These are phyloP conservation scores for Phanerochaete carnosa DNA, from an alignment of 768 basidiomycete species.

Conservation along the genomic window DNA sequence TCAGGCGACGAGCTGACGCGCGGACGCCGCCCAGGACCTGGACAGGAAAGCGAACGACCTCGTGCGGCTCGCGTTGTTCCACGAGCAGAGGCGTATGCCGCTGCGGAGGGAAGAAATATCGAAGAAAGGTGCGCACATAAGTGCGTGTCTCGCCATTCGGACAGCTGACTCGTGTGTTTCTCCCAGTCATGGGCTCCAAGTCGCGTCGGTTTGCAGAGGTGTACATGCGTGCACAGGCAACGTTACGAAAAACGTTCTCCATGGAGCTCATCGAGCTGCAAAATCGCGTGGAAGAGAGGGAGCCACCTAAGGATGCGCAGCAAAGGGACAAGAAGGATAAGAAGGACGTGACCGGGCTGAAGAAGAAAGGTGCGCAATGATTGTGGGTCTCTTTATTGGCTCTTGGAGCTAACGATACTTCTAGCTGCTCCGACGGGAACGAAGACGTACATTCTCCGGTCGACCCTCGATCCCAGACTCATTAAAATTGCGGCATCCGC, in stretches of 20 bases:
- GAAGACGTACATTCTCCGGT: conserved; percentile 84
- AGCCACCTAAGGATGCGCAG: conserved; percentile 32
- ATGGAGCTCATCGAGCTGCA: conserved; percentile 84
- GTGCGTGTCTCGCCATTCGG: not conserved
- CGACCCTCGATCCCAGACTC: conserved; percentile 57
- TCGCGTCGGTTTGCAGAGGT: conserved; percentile 64
- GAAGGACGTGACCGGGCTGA: conserved; percentile 43
- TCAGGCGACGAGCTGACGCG: conserved; percentile 1
- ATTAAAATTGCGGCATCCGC: conserved; percentile 58
- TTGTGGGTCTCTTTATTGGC: not conserved
- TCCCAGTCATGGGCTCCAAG: conserved; percentile 43
- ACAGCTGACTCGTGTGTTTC: conserved; percentile 25
- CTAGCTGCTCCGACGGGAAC: conserved; percentile 56
- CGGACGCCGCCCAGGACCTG: conserved; percentile 44
- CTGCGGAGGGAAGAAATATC: conserved; percentile 81
- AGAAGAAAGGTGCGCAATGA: conserved; percentile 56
- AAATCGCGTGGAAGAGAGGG: conserved; percentile 52
- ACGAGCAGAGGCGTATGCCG: conserved; percentile 63
- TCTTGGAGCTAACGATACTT: not conserved
- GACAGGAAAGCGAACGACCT: conserved; percentile 67
- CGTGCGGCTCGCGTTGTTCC: conserved; percentile 79
- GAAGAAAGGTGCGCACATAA: conserved; percentile 60
- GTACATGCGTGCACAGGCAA: conserved; percentile 59
- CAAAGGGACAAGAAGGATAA: conserved; percentile 39
- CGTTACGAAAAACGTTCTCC: conserved; percentile 65